Evolutionary conservation across 768 basidiomycete species (phyloP), one percentile per base, ranked within the genome.

Genomic region (Lactarius deliciosus): DNA sequence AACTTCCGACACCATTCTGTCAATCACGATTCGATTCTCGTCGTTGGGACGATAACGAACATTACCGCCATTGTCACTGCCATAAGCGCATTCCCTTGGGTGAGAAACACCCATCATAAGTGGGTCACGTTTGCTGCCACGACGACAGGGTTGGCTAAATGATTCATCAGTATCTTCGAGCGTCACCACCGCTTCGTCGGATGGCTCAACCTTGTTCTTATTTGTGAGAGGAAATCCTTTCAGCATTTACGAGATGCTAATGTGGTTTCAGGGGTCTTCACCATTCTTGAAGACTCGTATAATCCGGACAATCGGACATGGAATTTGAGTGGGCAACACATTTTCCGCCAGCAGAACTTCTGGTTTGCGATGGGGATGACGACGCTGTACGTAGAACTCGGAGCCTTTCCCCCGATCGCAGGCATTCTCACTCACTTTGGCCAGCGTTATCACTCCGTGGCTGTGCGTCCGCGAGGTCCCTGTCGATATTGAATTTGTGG

Each of bases 351-450:
- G 63, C 80, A 81, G 68, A 77, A 81, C 64, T 78, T 81, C 69
- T 81, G 80, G 80, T 81, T 74, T 69, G 75, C 72, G 11, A 69
- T 79, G 58, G 75, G 74, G 53, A 80, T 81, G 79, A 80, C 79
- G 3, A 71, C 75, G 38, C 76, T 79, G 79, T 79, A 64, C 69
- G 77, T 72, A 20, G 20, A n/a, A 8, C 10, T 57, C 25, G 45
- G n/a, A 5, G 18, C 30, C 45, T 30, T 32, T 47, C 36, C 34
- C 38, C 57, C 60, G 11, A 54, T 54, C 22, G 22, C 41, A 6
- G 11, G 43, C 47, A 34, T 63, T 56, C 54, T 43, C 36, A 69
- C 32, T 56, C 13, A 3, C 40, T 15, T 32, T 18, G 40, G 5
- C 32, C 64, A 79, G 79, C 59, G 77, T 80, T 47, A 59, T 78